Conservation (phyloP, 2,329 filamentous ascomycete genomes). For the Teratosphaeria nubilosa region DNA sequence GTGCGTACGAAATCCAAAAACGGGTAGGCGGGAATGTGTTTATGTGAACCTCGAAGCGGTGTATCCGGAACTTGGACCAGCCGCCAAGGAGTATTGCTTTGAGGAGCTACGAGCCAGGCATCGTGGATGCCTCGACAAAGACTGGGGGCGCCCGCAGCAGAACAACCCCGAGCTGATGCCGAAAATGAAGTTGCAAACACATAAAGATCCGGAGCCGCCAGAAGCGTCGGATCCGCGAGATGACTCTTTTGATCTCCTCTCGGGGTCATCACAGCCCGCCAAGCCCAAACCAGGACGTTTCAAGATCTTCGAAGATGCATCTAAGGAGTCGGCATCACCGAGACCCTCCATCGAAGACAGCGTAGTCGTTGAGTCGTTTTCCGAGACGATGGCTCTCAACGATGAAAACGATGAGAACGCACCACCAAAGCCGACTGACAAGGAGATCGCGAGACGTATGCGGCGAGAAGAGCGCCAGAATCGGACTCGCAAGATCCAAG, state of each 20-base stretch:
- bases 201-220: neutral
- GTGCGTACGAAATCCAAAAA: constrained; percentile 71
- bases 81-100: constrained; percentile 60
- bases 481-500: constrained; percentile 52
- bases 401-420: constrained; percentile 41
- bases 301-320: constrained; percentile 24
- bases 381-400: constrained; percentile 24
- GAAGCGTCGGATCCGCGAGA: constrained; percentile 4
- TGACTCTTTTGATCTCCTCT: neutral
- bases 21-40: constrained; percentile 73
- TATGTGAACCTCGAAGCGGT: constrained; percentile 78
- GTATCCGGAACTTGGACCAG: constrained; percentile 63
- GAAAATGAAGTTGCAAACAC: neutral
- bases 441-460: constrained; percentile 35
- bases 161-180: neutral
- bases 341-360: constrained; percentile 9
- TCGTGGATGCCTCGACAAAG: constrained; percentile 53
- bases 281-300: constrained; percentile 22
- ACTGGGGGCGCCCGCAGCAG: constrained; percentile 34
- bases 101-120: constrained; percentile 78
- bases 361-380: constrained; percentile 16
- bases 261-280: constrained; percentile 1
- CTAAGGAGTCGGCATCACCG: constrained; percentile 8
- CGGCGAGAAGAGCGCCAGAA: constrained; percentile 40
- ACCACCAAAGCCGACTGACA: constrained; percentile 20